Conservation (phyloP, 78 protist species). For the Ministeria vibrans region DNA sequence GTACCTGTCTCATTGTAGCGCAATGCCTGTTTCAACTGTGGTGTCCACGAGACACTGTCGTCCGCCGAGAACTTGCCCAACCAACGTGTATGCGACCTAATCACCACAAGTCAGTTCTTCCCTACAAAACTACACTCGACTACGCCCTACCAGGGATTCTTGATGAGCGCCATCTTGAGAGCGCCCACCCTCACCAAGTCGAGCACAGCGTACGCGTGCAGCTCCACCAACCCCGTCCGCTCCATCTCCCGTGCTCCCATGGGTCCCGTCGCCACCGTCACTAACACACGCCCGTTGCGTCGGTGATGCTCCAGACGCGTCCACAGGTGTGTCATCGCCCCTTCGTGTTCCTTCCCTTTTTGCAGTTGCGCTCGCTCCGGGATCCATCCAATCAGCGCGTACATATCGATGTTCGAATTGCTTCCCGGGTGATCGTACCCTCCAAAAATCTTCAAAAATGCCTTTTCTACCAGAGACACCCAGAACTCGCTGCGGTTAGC, state of each 20-base stretch:
- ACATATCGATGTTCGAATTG: slow-evolving; percentile 16
- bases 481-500: slow-evolving; percentile 19
- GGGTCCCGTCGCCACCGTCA: background rate
- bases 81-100: no score
- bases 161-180: slow-evolving; percentile 6
- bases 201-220: slow-evolving; percentile 40
- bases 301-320: background rate
- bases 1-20: background rate
- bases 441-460: slow-evolving; percentile 35
- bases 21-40: background rate
- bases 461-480: slow-evolving; percentile 46
- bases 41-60: background rate
- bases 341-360: background rate
- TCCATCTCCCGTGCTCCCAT: slow-evolving; percentile 16
- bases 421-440: slow-evolving; percentile 38
- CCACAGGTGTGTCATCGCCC: background rate
- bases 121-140: background rate
- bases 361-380: slow-evolving; percentile 18
- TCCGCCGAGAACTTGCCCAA: background rate
- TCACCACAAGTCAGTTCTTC: no score
- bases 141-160: background rate
- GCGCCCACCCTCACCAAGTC: slow-evolving; percentile 15
- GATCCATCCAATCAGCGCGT: slow-evolving; percentile 40
- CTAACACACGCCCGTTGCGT: background rate
- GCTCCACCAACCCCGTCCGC: slow-evolving; percentile 27